A percentile compares a stretch with the other conserved stretches of the same genome.
Conservation (phyloP, 2,329 filamentous ascomycete genomes). For the Incumbomyces lentus region DNA sequence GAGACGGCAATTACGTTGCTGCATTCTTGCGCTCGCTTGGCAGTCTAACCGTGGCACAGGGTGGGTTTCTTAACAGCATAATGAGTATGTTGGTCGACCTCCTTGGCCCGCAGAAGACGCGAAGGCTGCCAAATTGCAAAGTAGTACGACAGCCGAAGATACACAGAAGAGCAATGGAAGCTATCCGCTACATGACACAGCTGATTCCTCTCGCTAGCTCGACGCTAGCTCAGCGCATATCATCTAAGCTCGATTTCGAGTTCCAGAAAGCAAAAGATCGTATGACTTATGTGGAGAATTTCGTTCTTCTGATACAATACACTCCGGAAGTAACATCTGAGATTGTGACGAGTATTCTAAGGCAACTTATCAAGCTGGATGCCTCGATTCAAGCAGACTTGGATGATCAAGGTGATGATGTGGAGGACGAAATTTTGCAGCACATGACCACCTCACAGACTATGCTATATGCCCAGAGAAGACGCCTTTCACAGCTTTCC, state of each 20-base stretch:
- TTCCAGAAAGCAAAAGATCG: slow-evolving; percentile 70
- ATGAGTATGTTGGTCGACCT: slow-evolving; percentile 72
- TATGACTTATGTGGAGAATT: slow-evolving; percentile 76
- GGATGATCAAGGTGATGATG: slow-evolving; percentile 83
- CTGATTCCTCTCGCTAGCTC: slow-evolving; percentile 71
- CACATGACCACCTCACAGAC: slow-evolving; percentile 31
- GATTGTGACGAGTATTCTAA: slow-evolving; percentile 71
- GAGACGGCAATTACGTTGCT: slow-evolving; percentile 49
- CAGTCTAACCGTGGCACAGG: slow-evolving; percentile 68
- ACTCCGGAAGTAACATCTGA: slow-evolving; percentile 67
- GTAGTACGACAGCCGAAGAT: slow-evolving; percentile 54
- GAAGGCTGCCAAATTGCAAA: slow-evolving; percentile 44
- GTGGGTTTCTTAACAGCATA: slow-evolving; percentile 62
- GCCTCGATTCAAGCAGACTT: slow-evolving; percentile 90
- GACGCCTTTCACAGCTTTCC: slow-evolving; percentile 4
- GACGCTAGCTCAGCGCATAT: slow-evolving; percentile 57
- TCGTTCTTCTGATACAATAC: slow-evolving; percentile 68
- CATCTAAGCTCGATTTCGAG: slow-evolving; percentile 62
- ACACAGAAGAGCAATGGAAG: slow-evolving; percentile 63
- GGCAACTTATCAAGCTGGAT: slow-evolving; percentile 84
- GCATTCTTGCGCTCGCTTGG: slow-evolving; percentile 48
- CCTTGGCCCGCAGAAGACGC: slow-evolving; percentile 51
- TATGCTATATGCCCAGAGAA: slow-evolving; percentile 19
- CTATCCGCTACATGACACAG: slow-evolving; percentile 63
- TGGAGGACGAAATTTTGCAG: slow-evolving; percentile 61